Percentiles rank a stretch among this genome's conserved stretches.
phyloP scores from a whole-genome alignment of 352 stramenopile species.

The Phytophthora citrophthora region DNA sequence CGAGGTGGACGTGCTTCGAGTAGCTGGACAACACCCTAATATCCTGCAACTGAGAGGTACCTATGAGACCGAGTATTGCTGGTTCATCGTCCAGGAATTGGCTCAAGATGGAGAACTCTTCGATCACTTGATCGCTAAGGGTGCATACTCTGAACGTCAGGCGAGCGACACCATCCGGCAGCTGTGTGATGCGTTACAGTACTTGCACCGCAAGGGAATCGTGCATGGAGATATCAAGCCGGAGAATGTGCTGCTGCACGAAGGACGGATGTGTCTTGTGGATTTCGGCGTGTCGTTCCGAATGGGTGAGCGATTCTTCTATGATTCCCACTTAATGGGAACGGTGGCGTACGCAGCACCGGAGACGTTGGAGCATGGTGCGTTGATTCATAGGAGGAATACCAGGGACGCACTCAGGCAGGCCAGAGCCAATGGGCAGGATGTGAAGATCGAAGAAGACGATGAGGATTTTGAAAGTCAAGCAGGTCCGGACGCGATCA shows the following conservation, averaged over 20 bases:
- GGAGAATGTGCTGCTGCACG: conserved; percentile 85
- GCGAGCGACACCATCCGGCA: conserved; percentile 74
- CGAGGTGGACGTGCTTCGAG: conserved; percentile 79
- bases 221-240: conserved; percentile 91
- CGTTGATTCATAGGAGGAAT: conserved; percentile 42
- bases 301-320: conserved; percentile 76
- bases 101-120: conserved; percentile 89
- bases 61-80: conserved; percentile 75
- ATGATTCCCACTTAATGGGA: conserved; percentile 74
- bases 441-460: conserved; percentile 24
- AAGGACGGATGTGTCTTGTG: conserved; percentile 82
- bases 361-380: conserved; percentile 66
- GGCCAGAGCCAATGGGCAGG: conserved; percentile 24
- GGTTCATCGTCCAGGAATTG: conserved; percentile 87
- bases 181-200: conserved; percentile 79
- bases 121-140: conserved; percentile 85
- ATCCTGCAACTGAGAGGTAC: conserved; percentile 81
- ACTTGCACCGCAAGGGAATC: conserved; percentile 88
- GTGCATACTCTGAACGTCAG: conserved; percentile 87
- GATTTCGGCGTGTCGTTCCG: conserved; percentile 89
- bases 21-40: conserved; percentile 75
- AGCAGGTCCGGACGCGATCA: conserved; percentile 42
- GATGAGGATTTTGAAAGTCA: conserved; percentile 43
- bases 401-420: conserved; percentile 33
- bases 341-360: conserved; percentile 81